A percentile compares a stretch with the other conserved stretches of the same genome.
Evolutionary conservation across 2,329 filamentous ascomycete species (phyloP).

Genomic region (Phyllosticta citriasiana): DNA sequence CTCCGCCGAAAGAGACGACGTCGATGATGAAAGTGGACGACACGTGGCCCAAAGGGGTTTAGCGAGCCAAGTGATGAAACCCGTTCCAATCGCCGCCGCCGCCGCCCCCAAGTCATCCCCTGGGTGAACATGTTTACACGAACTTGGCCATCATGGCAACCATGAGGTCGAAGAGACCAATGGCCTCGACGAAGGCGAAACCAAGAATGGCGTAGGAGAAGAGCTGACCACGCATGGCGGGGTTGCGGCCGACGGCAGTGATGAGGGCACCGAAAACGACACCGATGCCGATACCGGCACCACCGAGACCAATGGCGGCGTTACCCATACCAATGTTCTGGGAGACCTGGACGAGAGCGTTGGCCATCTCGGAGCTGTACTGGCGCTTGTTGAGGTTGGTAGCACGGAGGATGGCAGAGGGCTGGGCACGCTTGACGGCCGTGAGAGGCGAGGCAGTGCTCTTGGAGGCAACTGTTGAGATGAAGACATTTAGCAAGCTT

Average conservation of each 20-base stretch:
- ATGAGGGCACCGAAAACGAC: slow-evolving; percentile 87
- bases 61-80: background rate
- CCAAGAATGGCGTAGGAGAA: slow-evolving; percentile 94
- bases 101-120: slow-evolving; percentile 3
- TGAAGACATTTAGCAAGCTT: slow-evolving; percentile 7
- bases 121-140: slow-evolving; percentile 9
- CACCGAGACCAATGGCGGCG: slow-evolving; percentile 84
- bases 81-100: background rate
- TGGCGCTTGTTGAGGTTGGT: slow-evolving; percentile 43
- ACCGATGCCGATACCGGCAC: slow-evolving; percentile 92
- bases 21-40: slow-evolving; percentile 1
- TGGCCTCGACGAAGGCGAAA: slow-evolving; percentile 92
- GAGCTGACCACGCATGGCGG: slow-evolving; percentile 86
- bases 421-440: slow-evolving; percentile 66
- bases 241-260: slow-evolving; percentile 86
- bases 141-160: slow-evolving; percentile 19
- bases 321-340: slow-evolving; percentile 74
- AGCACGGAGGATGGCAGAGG: slow-evolving; percentile 55
- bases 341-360: slow-evolving; percentile 81
- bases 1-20: background rate
- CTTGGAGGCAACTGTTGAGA: slow-evolving; percentile 11
- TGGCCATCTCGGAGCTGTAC: slow-evolving; percentile 82
- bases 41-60: slow-evolving; percentile 7
- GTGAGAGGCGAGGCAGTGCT: slow-evolving; percentile 49
- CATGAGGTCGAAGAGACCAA: slow-evolving; percentile 53